Conservation (phyloP, 768 basidiomycete species). For the Trametes meyenii region DNA sequence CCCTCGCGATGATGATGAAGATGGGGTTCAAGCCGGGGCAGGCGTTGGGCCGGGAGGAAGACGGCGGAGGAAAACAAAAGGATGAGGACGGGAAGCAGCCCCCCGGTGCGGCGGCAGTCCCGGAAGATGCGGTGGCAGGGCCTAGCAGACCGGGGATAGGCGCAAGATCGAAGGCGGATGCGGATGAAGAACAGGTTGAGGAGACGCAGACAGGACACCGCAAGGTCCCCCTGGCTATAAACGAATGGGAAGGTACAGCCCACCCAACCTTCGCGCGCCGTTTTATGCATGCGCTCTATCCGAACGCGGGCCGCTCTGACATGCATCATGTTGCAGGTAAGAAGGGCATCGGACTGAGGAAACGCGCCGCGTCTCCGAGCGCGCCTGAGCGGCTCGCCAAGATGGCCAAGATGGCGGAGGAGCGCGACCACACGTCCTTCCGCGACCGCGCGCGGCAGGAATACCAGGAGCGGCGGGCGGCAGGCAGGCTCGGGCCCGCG, state of each 20-base stretch:
- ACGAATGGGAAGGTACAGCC: constrained; percentile 79
- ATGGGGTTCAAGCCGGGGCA: constrained; percentile 92
- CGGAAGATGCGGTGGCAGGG: constrained; percentile 8
- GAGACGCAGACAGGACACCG: constrained; percentile 41
- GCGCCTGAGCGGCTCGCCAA: constrained; percentile 68
- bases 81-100: constrained; percentile 13
- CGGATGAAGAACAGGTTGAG: constrained; percentile 9
- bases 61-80: constrained; percentile 14
- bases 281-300: not conserved
- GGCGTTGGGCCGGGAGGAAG: constrained; percentile 58
- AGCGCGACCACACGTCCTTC: constrained; percentile 57
- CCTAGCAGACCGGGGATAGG: constrained; percentile 18
- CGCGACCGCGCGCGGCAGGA: constrained; percentile 72
- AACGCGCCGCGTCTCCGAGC: constrained; percentile 68
- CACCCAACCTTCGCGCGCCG: not conserved
- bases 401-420: constrained; percentile 67
- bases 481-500: constrained; percentile 67
- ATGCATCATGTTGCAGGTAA: constrained; percentile 52
- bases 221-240: constrained; percentile 70
- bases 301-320: not conserved
- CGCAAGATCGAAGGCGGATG: constrained; percentile 4
- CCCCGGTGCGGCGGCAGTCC: not conserved
- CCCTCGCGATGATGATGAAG: constrained; percentile 88
- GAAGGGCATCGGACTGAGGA: constrained; percentile 72
- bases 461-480: constrained; percentile 76